These are phyloP conservation scores for Amylostereum areolatum DNA, from an alignment of 1,284 basidiomycete species.

Conservation along the genomic window DNA sequence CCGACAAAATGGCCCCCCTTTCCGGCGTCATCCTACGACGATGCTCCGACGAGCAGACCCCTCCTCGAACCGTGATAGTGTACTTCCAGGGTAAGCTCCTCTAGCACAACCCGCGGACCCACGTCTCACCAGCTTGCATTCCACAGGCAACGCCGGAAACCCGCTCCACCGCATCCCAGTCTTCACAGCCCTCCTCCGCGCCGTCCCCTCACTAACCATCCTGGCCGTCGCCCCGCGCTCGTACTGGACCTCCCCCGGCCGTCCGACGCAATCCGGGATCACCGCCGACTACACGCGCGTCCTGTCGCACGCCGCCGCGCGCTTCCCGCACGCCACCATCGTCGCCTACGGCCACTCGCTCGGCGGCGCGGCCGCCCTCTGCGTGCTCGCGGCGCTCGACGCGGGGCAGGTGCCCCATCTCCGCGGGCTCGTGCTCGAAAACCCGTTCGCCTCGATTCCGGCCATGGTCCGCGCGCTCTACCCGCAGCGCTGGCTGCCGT, in stretches of 20 bases:
- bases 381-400: conserved; percentile 23
- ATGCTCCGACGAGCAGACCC: neutral
- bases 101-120: too few relatives aligned
- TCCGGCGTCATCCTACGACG: conserved; percentile 22
- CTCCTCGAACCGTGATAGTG: conserved; percentile 23
- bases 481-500: conserved; percentile 43
- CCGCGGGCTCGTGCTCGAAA: conserved; percentile 40
- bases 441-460: conserved; percentile 44
- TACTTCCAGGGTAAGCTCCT: conserved; percentile 32
- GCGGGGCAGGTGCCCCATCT: conserved; percentile 17
- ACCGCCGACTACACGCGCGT: conserved; percentile 32
- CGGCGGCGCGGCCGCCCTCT: conserved; percentile 38
- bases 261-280: conserved; percentile 32
- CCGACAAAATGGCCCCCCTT: conserved; percentile 17
- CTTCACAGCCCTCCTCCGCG: conserved; percentile 22
- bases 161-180: conserved; percentile 40
- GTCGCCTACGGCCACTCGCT: conserved; percentile 47
- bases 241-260: conserved; percentile 33
- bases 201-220: conserved; percentile 18
- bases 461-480: conserved; percentile 45
- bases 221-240: conserved; percentile 35
- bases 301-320: conserved; percentile 24
- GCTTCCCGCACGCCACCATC: conserved; percentile 27
- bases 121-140: neutral
- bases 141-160: conserved; percentile 44